These are phyloP conservation scores for Russula brevipes DNA, from an alignment of 768 basidiomycete genomes.

Conservation along the genomic window DNA sequence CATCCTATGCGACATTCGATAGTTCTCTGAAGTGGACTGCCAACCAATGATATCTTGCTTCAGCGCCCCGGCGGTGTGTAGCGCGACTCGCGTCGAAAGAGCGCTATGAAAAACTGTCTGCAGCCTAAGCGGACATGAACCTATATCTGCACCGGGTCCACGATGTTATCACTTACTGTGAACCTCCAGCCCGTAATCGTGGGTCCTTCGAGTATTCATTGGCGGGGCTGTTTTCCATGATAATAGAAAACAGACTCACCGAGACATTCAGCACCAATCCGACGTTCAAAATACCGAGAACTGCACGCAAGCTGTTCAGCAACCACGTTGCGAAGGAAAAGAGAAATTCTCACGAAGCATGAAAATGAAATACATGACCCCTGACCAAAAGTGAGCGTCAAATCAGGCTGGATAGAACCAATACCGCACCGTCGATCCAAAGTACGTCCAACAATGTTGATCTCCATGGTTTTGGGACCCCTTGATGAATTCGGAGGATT, in stretches of 20 bases:
- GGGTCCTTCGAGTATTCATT: constrained; percentile 1
- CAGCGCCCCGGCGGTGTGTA: constrained; percentile 6
- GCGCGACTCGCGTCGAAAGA: constrained; percentile 19
- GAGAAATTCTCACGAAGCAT: constrained; percentile 14
- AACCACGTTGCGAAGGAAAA: too few species aligned
- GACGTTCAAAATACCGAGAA: constrained; percentile 18
- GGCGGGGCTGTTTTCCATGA: neutral
- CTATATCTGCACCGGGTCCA: too few species aligned
- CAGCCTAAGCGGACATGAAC: neutral
- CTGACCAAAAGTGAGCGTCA: neutral
- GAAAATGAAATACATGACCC: constrained; percentile 24
- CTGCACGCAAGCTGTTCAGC: neutral
- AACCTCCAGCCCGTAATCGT: neutral
- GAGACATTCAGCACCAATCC: constrained; percentile 7
- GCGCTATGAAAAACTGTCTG: constrained; percentile 14
- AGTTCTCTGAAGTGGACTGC: neutral
- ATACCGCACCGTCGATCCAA: constrained; percentile 3
- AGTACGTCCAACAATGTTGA: constrained; percentile 16
- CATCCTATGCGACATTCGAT: neutral
- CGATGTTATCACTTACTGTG: constrained; percentile 7
- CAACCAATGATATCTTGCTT: neutral
- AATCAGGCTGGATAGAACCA: neutral
- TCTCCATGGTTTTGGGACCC: neutral
- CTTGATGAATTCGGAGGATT: neutral
- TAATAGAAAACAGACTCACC: neutral